These are phyloP conservation scores for Mikania micrantha DNA, from an alignment of 129 eudicot species.

Conservation along the genomic window DNA sequence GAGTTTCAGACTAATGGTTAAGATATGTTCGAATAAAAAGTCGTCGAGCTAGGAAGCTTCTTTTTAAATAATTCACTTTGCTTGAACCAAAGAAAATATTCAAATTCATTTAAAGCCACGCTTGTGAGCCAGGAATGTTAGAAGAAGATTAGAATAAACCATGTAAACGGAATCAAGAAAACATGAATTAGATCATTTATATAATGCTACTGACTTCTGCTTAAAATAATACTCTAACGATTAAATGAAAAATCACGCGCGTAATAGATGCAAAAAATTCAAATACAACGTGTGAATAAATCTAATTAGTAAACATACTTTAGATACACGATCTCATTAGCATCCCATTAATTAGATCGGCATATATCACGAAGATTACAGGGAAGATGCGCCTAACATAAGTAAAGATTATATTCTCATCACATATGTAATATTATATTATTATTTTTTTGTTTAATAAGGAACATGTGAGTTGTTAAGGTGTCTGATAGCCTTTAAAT, in stretches of 20 bases:
- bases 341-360: constrained; percentile 14
- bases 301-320: neutral
- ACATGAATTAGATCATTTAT: neutral
- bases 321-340: neutral
- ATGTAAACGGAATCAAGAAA: constrained; percentile 12
- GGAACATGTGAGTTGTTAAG: too few relatives aligned
- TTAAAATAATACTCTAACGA: neutral
- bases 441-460: too few relatives aligned
- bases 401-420: constrained; percentile 11
- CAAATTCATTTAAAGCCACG: neutral
- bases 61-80: too few relatives aligned
- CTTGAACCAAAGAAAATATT: neutral
- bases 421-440: too few relatives aligned
- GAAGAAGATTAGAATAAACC: neutral
- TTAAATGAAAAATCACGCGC: too few relatives aligned
- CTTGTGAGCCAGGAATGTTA: neutral
- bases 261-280: neutral
- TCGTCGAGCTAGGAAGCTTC: too few relatives aligned
- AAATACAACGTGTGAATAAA: neutral
- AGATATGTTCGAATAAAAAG: too few relatives aligned
- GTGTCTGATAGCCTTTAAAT: too few relatives aligned
- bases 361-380: constrained; percentile 18
- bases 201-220: neutral
- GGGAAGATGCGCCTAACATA: constrained; percentile 4
- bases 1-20: too few relatives aligned